phyloP scores from a whole-genome alignment of 31 red algal genomes.

The Endocladia muricata region DNA sequence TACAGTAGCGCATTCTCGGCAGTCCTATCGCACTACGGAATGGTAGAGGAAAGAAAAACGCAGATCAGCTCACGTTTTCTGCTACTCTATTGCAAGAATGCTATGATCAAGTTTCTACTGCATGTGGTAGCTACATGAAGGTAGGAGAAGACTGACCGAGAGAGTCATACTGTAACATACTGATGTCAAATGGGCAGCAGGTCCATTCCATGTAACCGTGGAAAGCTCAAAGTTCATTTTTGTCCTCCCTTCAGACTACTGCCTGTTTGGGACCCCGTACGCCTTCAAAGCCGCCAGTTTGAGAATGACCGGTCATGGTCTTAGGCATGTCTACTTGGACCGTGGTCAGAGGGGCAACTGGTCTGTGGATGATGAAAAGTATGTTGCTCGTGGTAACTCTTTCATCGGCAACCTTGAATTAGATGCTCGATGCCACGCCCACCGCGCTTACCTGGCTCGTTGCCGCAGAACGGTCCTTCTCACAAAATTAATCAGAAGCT shows the following conservation, averaged over 20 bases:
- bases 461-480: neutral
- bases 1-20: too few relatives aligned
- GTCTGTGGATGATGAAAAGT: neutral
- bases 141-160: neutral
- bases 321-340: neutral
- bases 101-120: neutral
- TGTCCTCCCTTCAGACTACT: conserved; percentile 3
- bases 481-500: neutral
- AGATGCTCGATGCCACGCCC: neutral
- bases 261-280: neutral
- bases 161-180: neutral
- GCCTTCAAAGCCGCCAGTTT: neutral
- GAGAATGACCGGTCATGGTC: neutral
- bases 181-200: neutral
- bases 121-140: neutral
- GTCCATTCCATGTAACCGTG: neutral
- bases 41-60: neutral
- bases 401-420: neutral
- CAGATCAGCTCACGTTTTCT: neutral
- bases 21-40: too few relatives aligned
- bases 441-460: neutral
- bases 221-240: neutral
- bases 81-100: neutral
- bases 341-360: neutral
- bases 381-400: neutral